A percentile compares a stretch with the other conserved stretches of the same genome.
phyloP scores from a whole-genome alignment of 768 basidiomycete genomes.

The Pulveroboletus frians region DNA sequence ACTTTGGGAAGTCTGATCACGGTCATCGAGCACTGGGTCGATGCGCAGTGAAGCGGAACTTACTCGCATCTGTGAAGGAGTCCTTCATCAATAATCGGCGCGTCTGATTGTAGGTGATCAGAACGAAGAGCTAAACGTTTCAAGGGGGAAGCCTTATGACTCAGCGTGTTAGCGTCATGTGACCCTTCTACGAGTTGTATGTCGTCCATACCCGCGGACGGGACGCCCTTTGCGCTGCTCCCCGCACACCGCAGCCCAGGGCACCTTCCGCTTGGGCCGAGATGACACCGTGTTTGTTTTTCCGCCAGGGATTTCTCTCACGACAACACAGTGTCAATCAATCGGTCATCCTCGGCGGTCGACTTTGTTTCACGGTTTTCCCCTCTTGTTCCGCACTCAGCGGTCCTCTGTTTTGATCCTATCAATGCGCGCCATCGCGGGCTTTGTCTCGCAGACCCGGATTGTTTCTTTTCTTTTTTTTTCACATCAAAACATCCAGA shows the following conservation, averaged over 20 bases:
- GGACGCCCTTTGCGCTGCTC: neutral
- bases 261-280: neutral
- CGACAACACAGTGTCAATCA: neutral
- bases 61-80: conserved; percentile 61
- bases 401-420: neutral
- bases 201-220: neutral
- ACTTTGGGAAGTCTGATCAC: conserved; percentile 66
- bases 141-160: neutral
- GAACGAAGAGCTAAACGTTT: neutral
- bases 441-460: neutral
- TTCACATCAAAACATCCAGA: neutral
- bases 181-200: neutral
- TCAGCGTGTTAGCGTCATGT: conserved; percentile 8
- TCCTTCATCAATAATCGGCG: conserved; percentile 49
- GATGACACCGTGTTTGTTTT: neutral
- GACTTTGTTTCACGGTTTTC: neutral
- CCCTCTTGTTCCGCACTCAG: neutral
- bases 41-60: conserved; percentile 25
- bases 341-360: neutral
- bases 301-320: neutral
- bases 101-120: conserved; percentile 1
- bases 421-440: neutral
- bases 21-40: neutral
- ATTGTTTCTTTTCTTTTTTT: neutral
- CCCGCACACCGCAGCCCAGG: neutral